Conservation (phyloP, 768 basidiomycete genomes). For the Macrolepiota albuminosa region DNA sequence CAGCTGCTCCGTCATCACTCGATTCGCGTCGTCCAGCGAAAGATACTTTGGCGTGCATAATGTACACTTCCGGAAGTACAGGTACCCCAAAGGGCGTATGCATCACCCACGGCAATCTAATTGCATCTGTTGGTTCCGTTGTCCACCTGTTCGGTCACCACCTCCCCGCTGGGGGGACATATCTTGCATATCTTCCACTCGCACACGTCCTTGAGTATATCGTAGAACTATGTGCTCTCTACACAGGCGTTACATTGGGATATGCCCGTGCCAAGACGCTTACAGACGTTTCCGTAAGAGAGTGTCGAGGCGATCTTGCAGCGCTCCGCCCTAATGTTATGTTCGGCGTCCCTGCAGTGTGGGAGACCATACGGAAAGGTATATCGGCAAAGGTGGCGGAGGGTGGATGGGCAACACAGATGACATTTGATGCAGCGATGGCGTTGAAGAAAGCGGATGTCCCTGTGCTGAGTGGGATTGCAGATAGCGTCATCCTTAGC, state of each 20-base stretch:
- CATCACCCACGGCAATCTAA: slow-evolving; percentile 81
- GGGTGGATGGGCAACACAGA: slow-evolving; percentile 61
- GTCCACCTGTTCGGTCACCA: slow-evolving; percentile 65
- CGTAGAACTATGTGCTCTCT: slow-evolving; percentile 76
- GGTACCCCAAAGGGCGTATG: slow-evolving; percentile 94
- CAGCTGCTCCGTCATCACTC: slow-evolving; percentile 31
- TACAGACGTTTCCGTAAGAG: slow-evolving; percentile 88
- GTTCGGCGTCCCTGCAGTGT: slow-evolving; percentile 93
- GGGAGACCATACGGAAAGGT: slow-evolving; percentile 96
- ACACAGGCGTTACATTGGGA: slow-evolving; percentile 74
- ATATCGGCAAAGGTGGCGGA: slow-evolving; percentile 77
- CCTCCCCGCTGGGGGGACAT: slow-evolving; percentile 54
- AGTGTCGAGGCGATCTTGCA: slow-evolving; percentile 79
- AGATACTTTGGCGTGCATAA: slow-evolving; percentile 45
- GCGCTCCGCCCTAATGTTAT: slow-evolving; percentile 82
- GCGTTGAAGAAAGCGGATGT: slow-evolving; percentile 65
- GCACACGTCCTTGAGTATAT: slow-evolving; percentile 96
- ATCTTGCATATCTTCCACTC: slow-evolving; percentile 88
- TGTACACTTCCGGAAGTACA: slow-evolving; percentile 86
- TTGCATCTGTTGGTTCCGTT: slow-evolving; percentile 82
- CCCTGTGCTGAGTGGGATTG: slow-evolving; percentile 62
- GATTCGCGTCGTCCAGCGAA: slow-evolving; percentile 41
- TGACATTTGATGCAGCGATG: slow-evolving; percentile 77
- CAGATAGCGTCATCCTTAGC: slow-evolving; percentile 72
- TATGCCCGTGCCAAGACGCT: slow-evolving; percentile 95